phyloP scores from a whole-genome alignment of 371 early-diverging fungal species.

The Apophysomyces ossiformis region DNA sequence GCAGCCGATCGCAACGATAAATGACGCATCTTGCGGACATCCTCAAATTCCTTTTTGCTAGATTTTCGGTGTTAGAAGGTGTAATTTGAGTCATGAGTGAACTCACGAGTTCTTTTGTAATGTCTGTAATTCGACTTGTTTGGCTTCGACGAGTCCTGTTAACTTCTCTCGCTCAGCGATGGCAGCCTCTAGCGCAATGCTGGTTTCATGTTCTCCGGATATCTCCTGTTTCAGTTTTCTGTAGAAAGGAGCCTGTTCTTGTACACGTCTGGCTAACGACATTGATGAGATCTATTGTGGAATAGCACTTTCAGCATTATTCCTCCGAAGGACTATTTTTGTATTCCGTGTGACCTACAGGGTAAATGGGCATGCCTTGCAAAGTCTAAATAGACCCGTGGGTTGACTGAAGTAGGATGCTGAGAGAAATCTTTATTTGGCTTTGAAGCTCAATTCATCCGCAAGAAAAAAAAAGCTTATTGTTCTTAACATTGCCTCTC shows the following conservation, averaged over 20 bases:
- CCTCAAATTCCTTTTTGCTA: conserved; percentile 47
- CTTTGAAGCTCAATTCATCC: too few species aligned
- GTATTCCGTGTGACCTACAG: conserved; percentile 4
- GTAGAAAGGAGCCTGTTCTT: conserved; percentile 19
- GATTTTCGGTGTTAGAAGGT: not conserved
- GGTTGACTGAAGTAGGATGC: not conserved
- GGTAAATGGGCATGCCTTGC: not conserved
- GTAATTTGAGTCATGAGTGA: not conserved
- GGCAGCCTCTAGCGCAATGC: conserved; percentile 18
- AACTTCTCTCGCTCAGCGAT: conserved; percentile 20
- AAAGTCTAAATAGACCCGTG: not conserved
- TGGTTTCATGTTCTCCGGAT: conserved; percentile 14
- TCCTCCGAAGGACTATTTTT: conserved; percentile 4
- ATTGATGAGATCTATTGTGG: not conserved
- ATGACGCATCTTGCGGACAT: conserved; percentile 41
- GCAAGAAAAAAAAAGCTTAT: too few species aligned
- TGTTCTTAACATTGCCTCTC: too few species aligned
- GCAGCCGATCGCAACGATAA: conserved; percentile 44
- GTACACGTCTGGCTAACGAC: conserved; percentile 17
- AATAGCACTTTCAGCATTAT: not conserved
- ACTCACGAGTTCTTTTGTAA: conserved; percentile 24
- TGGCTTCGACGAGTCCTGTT: conserved; percentile 14
- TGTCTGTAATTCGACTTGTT: conserved; percentile 15
- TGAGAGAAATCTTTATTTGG: too few species aligned
- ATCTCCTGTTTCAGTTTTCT: conserved; percentile 17